Evolutionary conservation across 2,329 filamentous ascomycete genomes (phyloP).

Genomic region (Colletotrichum tanaceti): DNA sequence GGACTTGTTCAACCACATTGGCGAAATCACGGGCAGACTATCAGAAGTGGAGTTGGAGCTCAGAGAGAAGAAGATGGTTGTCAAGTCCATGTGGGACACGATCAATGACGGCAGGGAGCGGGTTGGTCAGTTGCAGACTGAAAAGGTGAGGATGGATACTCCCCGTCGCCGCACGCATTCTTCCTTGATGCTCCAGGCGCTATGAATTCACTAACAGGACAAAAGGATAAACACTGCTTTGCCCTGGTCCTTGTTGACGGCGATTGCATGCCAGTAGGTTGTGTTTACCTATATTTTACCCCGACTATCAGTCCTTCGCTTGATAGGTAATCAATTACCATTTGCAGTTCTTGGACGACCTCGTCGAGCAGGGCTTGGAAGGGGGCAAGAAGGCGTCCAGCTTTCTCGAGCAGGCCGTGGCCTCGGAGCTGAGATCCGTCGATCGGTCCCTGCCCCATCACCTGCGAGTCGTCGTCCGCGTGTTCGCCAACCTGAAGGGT

Average conservation of each 20-base stretch:
- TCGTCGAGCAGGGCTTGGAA: conserved; percentile 46
- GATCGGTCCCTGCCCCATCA: conserved; percentile 42
- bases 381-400: conserved; percentile 49
- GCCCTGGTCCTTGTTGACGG: conserved; percentile 53
- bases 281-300: rapidly evolving
- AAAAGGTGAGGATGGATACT: background rate
- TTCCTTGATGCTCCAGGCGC: background rate
- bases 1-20: conserved; percentile 24
- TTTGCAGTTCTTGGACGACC: conserved; percentile 50
- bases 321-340: no score
- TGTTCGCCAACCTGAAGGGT: conserved; percentile 54
- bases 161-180: no score
- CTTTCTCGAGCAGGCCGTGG: conserved; percentile 45
- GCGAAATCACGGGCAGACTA: background rate
- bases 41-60: conserved; percentile 9
- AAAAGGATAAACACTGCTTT: conserved; percentile 46
- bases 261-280: conserved; percentile 52
- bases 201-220: no score
- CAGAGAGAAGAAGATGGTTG: conserved; percentile 1
- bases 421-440: conserved; percentile 43
- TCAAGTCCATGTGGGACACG: conserved; percentile 1
- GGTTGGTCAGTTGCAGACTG: background rate
- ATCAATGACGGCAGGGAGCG: background rate
- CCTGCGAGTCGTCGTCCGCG: conserved; percentile 48
- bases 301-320: background rate